Evolutionary conservation across 495 filamentous ascomycete species (phyloP).

Genomic region (Trichoderma erinaceum): DNA sequence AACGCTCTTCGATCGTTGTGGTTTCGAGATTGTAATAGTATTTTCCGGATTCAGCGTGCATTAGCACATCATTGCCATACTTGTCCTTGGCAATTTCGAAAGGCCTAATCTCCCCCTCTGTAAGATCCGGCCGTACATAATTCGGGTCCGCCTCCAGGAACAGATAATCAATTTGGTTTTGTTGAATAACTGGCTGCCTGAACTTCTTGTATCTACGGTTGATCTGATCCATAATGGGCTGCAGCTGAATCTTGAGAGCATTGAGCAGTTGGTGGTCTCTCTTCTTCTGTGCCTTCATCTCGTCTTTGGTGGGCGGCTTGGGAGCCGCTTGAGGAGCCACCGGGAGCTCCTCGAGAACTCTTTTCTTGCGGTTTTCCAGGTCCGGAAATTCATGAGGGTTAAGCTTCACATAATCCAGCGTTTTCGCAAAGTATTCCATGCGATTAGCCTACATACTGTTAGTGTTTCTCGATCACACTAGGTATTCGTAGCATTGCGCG

Average conservation of each 20-base stretch:
- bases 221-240: conserved; percentile 93
- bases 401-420: conserved; percentile 68
- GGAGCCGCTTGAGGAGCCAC: conserved; percentile 65
- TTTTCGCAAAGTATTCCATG: conserved; percentile 65
- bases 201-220: conserved; percentile 80
- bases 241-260: conserved; percentile 75
- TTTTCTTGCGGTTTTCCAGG: conserved; percentile 73
- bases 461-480: neutral
- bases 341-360: conserved; percentile 68
- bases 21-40: conserved; percentile 93
- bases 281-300: conserved; percentile 72
- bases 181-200: conserved; percentile 68
- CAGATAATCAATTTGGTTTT: conserved; percentile 66
- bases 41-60: conserved; percentile 63
- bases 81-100: conserved; percentile 70
- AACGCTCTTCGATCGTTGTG: conserved; percentile 86
- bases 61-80: conserved; percentile 64
- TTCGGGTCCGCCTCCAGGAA: conserved; percentile 78
- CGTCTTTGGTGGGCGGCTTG: conserved; percentile 60
- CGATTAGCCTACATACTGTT: conserved; percentile 49
- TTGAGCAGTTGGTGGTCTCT: conserved; percentile 76
- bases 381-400: conserved; percentile 81
- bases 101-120: conserved; percentile 57
- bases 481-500: neutral
- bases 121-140: conserved; percentile 69